These are phyloP conservation scores for Daedalea quercina DNA, from an alignment of 768 basidiomycete genomes.

Conservation along the genomic window DNA sequence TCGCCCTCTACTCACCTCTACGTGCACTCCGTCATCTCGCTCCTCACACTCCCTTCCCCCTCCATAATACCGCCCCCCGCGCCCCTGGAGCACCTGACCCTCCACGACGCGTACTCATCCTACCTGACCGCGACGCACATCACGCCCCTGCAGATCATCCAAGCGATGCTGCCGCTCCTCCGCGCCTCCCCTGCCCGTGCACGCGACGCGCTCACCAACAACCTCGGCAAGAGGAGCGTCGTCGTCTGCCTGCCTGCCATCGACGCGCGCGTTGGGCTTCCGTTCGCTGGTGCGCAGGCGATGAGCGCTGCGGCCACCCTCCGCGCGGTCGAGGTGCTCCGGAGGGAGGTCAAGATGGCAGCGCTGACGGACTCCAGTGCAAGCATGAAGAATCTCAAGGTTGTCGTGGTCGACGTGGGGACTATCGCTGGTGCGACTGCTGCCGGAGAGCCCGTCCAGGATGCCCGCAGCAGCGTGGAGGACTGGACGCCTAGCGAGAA, in stretches of 20 bases:
- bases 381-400: slow-evolving; percentile 57
- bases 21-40: slow-evolving; percentile 73
- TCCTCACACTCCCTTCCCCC: slow-evolving; percentile 49
- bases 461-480: slow-evolving; percentile 42
- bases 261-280: slow-evolving; percentile 68
- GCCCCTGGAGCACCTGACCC: slow-evolving; percentile 65
- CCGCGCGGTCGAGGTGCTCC: slow-evolving; percentile 65
- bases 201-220: slow-evolving; percentile 44
- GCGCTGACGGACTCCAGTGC: slow-evolving; percentile 47
- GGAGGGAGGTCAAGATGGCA: slow-evolving; percentile 62
- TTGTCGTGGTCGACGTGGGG: slow-evolving; percentile 74
- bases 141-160: slow-evolving; percentile 70
- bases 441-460: slow-evolving; percentile 22
- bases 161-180: slow-evolving; percentile 69
- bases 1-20: slow-evolving; percentile 59
- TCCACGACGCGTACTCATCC: slow-evolving; percentile 57
- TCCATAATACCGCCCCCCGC: slow-evolving; percentile 34
- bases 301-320: slow-evolving; percentile 74
- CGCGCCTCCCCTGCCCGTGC: slow-evolving; percentile 56
- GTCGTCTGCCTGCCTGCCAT: slow-evolving; percentile 71
- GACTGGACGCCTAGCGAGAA: slow-evolving; percentile 74
- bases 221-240: slow-evolving; percentile 36
- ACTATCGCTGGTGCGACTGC: slow-evolving; percentile 28
- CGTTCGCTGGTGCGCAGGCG: slow-evolving; percentile 54
- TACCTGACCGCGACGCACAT: slow-evolving; percentile 72